Percentiles rank a stretch among this genome's conserved stretches.
Evolutionary conservation across 2,329 filamentous ascomycete genomes (phyloP).

Genomic region (Fusarium austroafricanum): DNA sequence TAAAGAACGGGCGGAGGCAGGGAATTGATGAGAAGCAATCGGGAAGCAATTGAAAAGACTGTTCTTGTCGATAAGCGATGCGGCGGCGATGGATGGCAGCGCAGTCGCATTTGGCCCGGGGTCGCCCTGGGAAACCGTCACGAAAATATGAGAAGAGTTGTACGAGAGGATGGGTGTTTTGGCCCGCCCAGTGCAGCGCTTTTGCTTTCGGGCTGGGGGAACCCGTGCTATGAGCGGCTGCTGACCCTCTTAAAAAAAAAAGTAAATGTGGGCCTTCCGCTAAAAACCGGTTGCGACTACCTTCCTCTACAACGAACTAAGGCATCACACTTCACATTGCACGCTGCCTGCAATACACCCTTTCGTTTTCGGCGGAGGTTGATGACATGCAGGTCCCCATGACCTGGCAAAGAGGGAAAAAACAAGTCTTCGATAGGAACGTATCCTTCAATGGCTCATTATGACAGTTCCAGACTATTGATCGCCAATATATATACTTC

Average conservation of each 20-base stretch:
- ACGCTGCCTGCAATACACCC: neutral
- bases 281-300: slow-evolving; percentile 33
- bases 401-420: slow-evolving; percentile 4
- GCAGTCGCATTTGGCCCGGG: slow-evolving; percentile 45
- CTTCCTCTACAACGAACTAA: neutral
- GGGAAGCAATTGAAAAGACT: slow-evolving; percentile 30
- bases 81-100: slow-evolving; percentile 46
- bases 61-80: slow-evolving; percentile 40
- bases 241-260: slow-evolving; percentile 38
- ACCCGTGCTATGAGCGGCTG: slow-evolving; percentile 38
- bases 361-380: slow-evolving; percentile 2
- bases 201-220: slow-evolving; percentile 20
- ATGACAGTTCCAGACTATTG: neutral
- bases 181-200: slow-evolving; percentile 35
- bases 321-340: neutral
- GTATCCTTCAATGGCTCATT: neutral
- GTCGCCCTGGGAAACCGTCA: slow-evolving; percentile 48
- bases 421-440: neutral
- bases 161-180: slow-evolving; percentile 44
- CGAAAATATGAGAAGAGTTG: slow-evolving; percentile 45
- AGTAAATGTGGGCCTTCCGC: slow-evolving; percentile 17
- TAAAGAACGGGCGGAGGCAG: slow-evolving; percentile 16
- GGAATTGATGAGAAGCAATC: slow-evolving; percentile 31
- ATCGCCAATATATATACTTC: neutral
- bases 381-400: slow-evolving; percentile 31